Conservation (phyloP, 768 basidiomycete species). For the Trametes cinnabarina region DNA sequence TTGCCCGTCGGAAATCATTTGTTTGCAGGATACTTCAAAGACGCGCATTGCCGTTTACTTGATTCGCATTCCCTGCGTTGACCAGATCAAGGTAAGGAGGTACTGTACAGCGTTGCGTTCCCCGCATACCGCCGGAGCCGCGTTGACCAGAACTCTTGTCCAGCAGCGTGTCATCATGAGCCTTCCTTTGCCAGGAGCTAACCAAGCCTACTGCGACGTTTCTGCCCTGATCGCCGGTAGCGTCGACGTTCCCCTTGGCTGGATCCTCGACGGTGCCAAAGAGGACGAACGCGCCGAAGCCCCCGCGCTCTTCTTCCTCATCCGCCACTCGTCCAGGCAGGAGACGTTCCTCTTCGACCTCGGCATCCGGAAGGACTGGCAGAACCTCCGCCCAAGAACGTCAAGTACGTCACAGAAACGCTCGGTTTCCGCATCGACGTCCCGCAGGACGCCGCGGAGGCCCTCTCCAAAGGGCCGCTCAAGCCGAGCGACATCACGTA, state of each 20-base stretch:
- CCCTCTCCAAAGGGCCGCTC: conserved; percentile 44
- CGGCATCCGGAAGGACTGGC: conserved; percentile 46
- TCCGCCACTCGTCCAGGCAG: conserved; percentile 43
- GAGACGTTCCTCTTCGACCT: conserved; percentile 49
- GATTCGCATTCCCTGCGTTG: too few relatives aligned
- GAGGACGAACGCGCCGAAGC: not conserved
- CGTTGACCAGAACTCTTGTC: too few relatives aligned
- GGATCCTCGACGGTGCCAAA: conserved; percentile 33
- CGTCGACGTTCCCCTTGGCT: conserved; percentile 38
- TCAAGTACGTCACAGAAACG: not conserved
- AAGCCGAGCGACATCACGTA: conserved; percentile 42
- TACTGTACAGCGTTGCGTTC: not conserved
- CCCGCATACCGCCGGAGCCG: too few relatives aligned
- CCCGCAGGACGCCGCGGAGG: conserved; percentile 38
- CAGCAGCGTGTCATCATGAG: not conserved
- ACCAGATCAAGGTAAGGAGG: too few relatives aligned
- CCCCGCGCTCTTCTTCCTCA: conserved; percentile 52
- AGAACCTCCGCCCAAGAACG: conserved; percentile 2
- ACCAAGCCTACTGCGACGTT: conserved; percentile 51
- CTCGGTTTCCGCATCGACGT: conserved; percentile 13
- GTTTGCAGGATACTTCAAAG: too few relatives aligned
- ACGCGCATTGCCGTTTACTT: too few relatives aligned
- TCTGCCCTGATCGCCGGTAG: conserved; percentile 56
- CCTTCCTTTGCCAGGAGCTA: conserved; percentile 39
- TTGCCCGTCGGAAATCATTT: too few relatives aligned